Percentiles rank a stretch among this genome's conserved stretches.
phyloP scores from a whole-genome alignment of 192 early-diverging fungal genomes.

The Haplosporangium gracile region DNA sequence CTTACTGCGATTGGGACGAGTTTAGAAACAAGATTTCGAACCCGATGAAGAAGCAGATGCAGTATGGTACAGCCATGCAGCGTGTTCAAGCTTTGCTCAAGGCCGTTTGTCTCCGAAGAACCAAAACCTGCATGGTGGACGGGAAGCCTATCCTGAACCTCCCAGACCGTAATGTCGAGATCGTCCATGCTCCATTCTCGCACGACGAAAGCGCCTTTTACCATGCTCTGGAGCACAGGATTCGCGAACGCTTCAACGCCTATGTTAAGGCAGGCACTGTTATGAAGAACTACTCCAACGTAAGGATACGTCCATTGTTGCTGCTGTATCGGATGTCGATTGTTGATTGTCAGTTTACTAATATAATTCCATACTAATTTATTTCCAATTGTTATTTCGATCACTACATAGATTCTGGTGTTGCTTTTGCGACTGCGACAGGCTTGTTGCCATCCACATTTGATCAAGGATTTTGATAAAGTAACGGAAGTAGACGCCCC shows the following conservation, averaged over 20 bases:
- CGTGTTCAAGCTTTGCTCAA: conserved; percentile 71
- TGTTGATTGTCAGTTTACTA: not conserved
- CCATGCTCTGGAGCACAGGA: conserved; percentile 50
- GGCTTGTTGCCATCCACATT: conserved; percentile 64
- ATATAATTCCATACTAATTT: not conserved
- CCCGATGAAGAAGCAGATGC: conserved; percentile 56
- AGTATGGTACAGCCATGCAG: conserved; percentile 58
- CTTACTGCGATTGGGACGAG: conserved; percentile 61
- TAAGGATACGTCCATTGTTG: conserved; percentile 24
- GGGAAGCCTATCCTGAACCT: conserved; percentile 75
- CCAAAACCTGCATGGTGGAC: conserved; percentile 73
- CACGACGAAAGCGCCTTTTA: conserved; percentile 73
- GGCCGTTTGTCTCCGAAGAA: conserved; percentile 75
- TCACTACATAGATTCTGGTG: conserved; percentile 53
- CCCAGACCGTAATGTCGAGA: conserved; percentile 63
- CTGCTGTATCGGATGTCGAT: not conserved
- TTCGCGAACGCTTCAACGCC: conserved; percentile 58
- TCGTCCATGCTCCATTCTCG: conserved; percentile 62
- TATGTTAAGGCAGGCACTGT: conserved; percentile 64
- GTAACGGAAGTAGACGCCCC: conserved; percentile 10
- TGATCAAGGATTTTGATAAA: conserved; percentile 57
- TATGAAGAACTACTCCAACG: conserved; percentile 67
- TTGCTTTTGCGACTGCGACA: conserved; percentile 65
- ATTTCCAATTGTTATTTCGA: not conserved
- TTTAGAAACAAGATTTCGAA: conserved; percentile 65